Percentiles rank a stretch among this genome's conserved stretches.
phyloP scores from a whole-genome alignment of 1,284 basidiomycete species.

The Takashimella tepidaria region DNA sequence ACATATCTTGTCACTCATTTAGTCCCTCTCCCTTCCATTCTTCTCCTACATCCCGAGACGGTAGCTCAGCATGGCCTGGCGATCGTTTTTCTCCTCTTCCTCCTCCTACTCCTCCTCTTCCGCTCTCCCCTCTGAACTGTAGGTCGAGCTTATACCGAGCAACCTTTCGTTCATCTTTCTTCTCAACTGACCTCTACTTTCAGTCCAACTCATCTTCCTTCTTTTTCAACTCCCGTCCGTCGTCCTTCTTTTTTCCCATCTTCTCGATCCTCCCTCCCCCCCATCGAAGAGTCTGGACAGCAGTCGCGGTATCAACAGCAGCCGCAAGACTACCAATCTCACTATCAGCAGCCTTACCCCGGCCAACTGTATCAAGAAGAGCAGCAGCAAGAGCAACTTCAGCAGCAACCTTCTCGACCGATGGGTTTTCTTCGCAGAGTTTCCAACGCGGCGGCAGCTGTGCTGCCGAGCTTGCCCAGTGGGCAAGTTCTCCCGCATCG shows the following conservation, averaged over 20 bases:
- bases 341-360: background rate
- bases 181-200: background rate
- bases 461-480: slow-evolving; percentile 23
- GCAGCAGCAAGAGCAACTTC: background rate
- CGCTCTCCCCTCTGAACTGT: background rate
- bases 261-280: background rate
- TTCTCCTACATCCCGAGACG: background rate
- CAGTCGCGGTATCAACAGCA: background rate
- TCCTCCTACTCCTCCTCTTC: background rate
- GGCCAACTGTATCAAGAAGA: background rate
- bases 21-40: background rate
- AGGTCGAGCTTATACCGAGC: background rate
- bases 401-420: background rate
- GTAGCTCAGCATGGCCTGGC: background rate
- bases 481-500: slow-evolving; percentile 4
- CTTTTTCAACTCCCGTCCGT: background rate
- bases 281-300: background rate
- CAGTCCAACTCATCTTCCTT: background rate
- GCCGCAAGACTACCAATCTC: background rate
- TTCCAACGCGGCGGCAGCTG: slow-evolving; percentile 22
- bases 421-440: slow-evolving; percentile 37
- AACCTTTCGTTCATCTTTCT: no score
- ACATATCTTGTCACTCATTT: background rate
- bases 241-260: background rate
- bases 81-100: background rate